phyloP scores from a whole-genome alignment of 139 green algal genomes.

The Micractinium sp. region DNA sequence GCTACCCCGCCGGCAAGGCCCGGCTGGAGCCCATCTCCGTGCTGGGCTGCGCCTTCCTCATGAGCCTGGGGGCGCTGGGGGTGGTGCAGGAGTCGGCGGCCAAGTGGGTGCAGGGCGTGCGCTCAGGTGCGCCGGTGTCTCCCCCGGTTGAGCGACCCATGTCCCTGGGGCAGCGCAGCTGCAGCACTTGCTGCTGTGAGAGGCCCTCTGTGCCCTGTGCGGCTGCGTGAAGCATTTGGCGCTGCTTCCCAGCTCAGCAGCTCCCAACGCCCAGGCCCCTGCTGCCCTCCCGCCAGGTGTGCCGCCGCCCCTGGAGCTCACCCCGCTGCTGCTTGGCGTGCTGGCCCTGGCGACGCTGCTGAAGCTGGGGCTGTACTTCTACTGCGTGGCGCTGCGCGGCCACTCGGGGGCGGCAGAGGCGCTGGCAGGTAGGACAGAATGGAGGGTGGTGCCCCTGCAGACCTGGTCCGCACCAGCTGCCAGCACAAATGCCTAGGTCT shows the following conservation, averaged over 20 bases:
- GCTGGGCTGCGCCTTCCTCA: conserved; percentile 74
- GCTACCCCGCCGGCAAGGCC: conserved; percentile 72
- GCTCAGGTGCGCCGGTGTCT: conserved; percentile 12
- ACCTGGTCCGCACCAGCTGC: no score
- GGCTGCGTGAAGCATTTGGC: background rate
- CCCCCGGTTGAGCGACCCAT: no score
- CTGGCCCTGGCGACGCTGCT: conserved; percentile 64
- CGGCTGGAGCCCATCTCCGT: conserved; percentile 75
- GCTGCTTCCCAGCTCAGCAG: background rate
- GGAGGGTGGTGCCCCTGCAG: no score
- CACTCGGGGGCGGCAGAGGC: background rate
- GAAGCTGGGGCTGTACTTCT: conserved; percentile 67
- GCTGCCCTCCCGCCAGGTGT: conserved; percentile 41
- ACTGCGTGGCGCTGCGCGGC: conserved; percentile 18
- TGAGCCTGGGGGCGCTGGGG: conserved; percentile 57
- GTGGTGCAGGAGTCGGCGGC: conserved; percentile 57
- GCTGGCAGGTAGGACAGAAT: background rate
- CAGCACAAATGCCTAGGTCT: no score
- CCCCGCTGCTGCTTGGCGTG: conserved; percentile 63
- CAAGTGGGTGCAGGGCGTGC: conserved; percentile 27
- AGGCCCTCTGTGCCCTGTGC: no score
- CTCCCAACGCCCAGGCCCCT: background rate
- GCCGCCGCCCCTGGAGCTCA: conserved; percentile 58
- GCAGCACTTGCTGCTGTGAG: background rate
- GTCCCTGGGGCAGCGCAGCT: background rate